Base-by-base conservation (phyloP, 768 basidiomycete genomes). In the Auriscalpium vulgare region DNA sequence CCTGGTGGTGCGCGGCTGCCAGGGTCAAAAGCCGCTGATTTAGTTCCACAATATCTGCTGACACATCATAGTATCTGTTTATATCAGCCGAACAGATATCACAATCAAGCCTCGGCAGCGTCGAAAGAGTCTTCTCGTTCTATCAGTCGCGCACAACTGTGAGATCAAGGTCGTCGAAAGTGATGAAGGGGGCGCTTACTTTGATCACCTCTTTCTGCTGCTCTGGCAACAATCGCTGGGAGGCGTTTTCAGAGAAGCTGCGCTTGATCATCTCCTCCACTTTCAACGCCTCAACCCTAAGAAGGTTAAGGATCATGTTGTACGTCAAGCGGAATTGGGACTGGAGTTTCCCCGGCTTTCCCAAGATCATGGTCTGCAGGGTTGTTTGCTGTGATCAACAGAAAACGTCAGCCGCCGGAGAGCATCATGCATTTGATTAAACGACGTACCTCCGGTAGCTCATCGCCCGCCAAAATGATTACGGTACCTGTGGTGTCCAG, bases 221-320 rank as follows among this genome's bases (percentile, higher is more conserved):
- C 54, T 95, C 93, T 4, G 97, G 97, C 35, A 97, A 74, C 46
- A 97, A 74, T 40, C 87, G 78, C 66, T 99, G 97, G 0, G 97
- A 88, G 1, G 93, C 86, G 66, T 98, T 98, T 74, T 99, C 97
- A 16, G 97, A 98, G 71, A 99, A 99, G 68, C 91, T 94, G 40
- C 97, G 80, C 70, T 98, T 98, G 67, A 99, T 98, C 97, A 99
- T 99, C 71, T 99, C 97, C 67, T 99, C 97, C 16, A 98, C 95
- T 57, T 85, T 79, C 48, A 99, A 76, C 0, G 97, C 95, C 66
- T 99, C 97, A 10, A 99, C 97, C 17, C 97, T 85, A 10, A 99
- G 79, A 40, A 99, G 74, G 67, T 99, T 99, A 58, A 99, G 72
- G 59, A 99, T 98, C 97, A 99, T 98, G 69, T 97, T 98, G 72